Base-by-base conservation (phyloP, 257 asterid species). In the Paulownia fortunei region DNA sequence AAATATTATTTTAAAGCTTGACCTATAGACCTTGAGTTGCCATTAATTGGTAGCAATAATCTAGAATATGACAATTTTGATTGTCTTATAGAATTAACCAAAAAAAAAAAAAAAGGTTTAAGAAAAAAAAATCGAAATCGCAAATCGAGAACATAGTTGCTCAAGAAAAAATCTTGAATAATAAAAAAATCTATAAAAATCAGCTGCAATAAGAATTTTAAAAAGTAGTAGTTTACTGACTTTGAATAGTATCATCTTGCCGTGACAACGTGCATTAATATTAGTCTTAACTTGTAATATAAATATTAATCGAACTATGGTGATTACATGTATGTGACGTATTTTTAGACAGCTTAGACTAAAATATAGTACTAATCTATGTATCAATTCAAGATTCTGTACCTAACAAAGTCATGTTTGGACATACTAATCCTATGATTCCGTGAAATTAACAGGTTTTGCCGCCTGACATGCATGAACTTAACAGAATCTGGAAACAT, bases 401-500 rank as follows among this genome's bases (percentile, higher is more conserved):
- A 76, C 82, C 79, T 76, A 76, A 76, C 6, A 10, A 26, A 26
- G 36, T 46, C 37, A 24, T 65, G 56, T 73, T 54, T 21, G 76
- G 71, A 58, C 80, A 69, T 2, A 47, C 10, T 61, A 36, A 75
- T 74, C 52, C 60, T 74, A 30, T 21, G 73, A 74, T 80, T 80
- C 46, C 26, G 32, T 68, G 70, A 68, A 76, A 16, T 54, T 8
- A 26, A 64, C 52, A 47, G 49, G 52, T 9, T 72, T 18, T 27
- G 81, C 21, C 12, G 62, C 12, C 76, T 77, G 69, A 82, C 74
- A 74, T 80, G 77, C 84, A 81, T 81, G 81, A 18, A 81, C 72
- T 7, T 37, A 11, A 62, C 67, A 27, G n/a, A 51, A 26, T 42
- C 21, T 13, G 49, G 8, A 27, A 52, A n/a, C 72, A 80, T 59